These are phyloP conservation scores for Centaurea solstitialis DNA, from an alignment of 129 eudicot genomes.

Conservation along the genomic window DNA sequence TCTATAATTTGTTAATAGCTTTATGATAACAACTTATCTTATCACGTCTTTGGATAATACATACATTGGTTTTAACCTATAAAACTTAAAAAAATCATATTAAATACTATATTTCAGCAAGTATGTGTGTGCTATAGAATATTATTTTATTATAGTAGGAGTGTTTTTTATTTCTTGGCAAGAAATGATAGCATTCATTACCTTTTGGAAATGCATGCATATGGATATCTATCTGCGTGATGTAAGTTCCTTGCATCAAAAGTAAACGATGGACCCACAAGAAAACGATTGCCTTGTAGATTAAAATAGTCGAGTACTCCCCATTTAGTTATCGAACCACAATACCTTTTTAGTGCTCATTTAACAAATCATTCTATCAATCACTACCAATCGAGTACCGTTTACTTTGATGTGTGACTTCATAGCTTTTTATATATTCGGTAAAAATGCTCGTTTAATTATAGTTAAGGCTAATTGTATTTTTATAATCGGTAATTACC, in stretches of 20 bases:
- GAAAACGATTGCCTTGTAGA: conserved; percentile 1
- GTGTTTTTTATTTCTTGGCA: conserved; percentile 3
- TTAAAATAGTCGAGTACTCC: neutral
- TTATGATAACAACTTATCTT: too few species aligned
- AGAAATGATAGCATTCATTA: conserved; percentile 9
- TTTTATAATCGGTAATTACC: too few species aligned
- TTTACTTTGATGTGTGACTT: conserved; percentile 8
- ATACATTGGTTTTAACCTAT: too few species aligned
- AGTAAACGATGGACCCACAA: conserved; percentile 27
- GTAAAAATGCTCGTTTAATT: too few species aligned
- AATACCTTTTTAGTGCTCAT: conserved; percentile 25
- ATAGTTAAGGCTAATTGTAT: too few species aligned
- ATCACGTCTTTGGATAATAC: too few species aligned
- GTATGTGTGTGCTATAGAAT: too few species aligned
- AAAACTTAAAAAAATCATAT: too few species aligned
- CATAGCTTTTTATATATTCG: too few species aligned
- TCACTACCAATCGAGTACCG: conserved; percentile 1
- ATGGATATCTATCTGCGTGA: conserved; percentile 7
- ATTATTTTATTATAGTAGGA: neutral
- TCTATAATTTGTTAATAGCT: too few species aligned
- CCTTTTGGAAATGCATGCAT: conserved; percentile 39
- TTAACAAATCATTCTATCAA: conserved; percentile 25
- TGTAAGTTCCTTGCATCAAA: conserved; percentile 47
- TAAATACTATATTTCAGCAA: too few species aligned
- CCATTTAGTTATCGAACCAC: conserved; percentile 34